phyloP scores from a whole-genome alignment of 108 stramenopile genomes.

The Chaetoceros tenuissimus region DNA sequence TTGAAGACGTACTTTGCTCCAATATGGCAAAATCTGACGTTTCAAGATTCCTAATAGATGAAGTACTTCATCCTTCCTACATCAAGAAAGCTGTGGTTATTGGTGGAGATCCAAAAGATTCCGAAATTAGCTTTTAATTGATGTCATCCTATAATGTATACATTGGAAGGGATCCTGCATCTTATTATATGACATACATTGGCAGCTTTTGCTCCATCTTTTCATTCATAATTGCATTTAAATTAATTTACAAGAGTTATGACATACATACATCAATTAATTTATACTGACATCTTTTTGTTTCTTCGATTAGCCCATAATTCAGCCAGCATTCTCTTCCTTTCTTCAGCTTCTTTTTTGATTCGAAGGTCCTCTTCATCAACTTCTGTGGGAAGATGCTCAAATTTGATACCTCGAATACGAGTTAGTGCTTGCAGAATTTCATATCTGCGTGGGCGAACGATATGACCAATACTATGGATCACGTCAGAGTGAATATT shows the following conservation, averaged over 20 bases:
- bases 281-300: too few species aligned
- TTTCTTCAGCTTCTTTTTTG: conserved; percentile 34
- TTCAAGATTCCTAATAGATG: conserved; percentile 55
- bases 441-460: conserved; percentile 67
- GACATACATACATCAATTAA: too few species aligned
- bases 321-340: conserved; percentile 53
- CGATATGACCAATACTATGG: conserved; percentile 49
- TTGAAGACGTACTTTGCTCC: conserved; percentile 30
- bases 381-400: conserved; percentile 40
- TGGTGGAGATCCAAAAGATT: too few species aligned
- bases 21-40: conserved; percentile 65
- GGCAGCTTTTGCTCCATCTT: too few species aligned
- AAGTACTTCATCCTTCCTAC: conserved; percentile 49
- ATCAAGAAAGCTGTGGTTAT: conserved; percentile 35
- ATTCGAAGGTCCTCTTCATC: conserved; percentile 38
- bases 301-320: conserved; percentile 58
- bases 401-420: conserved; percentile 61
- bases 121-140: too few species aligned
- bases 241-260: too few species aligned
- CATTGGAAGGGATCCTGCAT: too few species aligned
- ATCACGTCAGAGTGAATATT: conserved; percentile 27
- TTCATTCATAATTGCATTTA: too few species aligned
- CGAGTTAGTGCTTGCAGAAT: conserved; percentile 74
- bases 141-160: too few species aligned
- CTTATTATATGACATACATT: too few species aligned